These are phyloP conservation scores for Microbotryum saponariae DNA, from an alignment of 1,284 basidiomycete species.

Conservation along the genomic window DNA sequence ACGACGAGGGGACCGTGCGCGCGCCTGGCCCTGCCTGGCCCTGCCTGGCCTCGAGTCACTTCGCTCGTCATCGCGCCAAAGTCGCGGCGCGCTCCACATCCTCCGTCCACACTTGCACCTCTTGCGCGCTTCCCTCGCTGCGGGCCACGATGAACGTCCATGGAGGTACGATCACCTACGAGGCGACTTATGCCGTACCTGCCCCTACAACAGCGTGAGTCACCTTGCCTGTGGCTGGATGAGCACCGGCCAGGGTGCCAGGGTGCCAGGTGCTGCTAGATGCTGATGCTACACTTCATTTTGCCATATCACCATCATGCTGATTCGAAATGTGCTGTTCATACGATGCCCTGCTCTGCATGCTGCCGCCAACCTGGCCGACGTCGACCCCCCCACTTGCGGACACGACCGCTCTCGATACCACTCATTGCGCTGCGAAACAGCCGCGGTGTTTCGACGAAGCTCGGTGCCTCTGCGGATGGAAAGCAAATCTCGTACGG, in stretches of 20 bases:
- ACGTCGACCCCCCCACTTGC: conserved; percentile 6
- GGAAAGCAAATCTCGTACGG: conserved; percentile 26
- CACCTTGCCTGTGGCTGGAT: neutral
- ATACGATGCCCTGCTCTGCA: neutral
- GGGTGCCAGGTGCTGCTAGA: too few species aligned
- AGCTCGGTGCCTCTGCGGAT: conserved; percentile 22
- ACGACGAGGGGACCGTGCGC: too few species aligned
- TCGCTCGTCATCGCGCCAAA: too few species aligned
- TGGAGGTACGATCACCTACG: neutral
- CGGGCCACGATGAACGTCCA: neutral
- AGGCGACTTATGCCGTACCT: conserved; percentile 8
- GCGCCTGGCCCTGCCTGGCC: too few species aligned
- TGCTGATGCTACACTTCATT: too few species aligned
- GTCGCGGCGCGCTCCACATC: too few species aligned
- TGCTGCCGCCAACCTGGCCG: neutral
- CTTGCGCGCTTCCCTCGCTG: too few species aligned
- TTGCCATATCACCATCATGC: too few species aligned
- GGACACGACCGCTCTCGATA: neutral
- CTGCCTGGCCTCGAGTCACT: too few species aligned
- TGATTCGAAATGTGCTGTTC: neutral
- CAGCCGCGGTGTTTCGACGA: conserved; percentile 24
- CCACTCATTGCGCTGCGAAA: neutral
- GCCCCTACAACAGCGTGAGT: conserved; percentile 22
- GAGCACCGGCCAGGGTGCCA: too few species aligned
- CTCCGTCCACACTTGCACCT: neutral